Percentiles rank a stretch among this genome's conserved stretches.
Conservation (phyloP, 2,329 filamentous ascomycete species). For the Apiospora kogelbergensis region DNA sequence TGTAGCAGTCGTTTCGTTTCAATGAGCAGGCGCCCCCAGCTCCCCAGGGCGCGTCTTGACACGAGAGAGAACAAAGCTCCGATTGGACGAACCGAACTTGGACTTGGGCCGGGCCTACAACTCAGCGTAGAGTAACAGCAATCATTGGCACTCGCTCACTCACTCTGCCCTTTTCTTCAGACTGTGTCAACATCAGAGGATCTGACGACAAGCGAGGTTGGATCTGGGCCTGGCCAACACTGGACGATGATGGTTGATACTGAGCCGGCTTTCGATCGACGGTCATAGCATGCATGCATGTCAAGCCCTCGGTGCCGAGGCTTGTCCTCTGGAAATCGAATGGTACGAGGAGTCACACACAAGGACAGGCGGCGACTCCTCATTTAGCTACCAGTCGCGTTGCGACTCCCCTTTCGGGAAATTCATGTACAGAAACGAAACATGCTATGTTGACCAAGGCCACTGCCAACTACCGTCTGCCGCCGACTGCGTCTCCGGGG, state of each 20-base stretch:
- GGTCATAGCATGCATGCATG: background rate
- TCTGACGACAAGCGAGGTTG: background rate
- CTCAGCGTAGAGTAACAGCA: background rate
- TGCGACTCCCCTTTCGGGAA: background rate
- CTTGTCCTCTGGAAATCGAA: background rate
- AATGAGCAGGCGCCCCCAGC: background rate
- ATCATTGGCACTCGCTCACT: background rate
- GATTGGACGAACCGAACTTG: constrained; percentile 1
- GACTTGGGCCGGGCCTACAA: background rate
- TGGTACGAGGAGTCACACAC: background rate
- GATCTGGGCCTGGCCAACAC: background rate
- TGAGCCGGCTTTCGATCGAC: background rate
- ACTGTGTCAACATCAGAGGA: background rate
- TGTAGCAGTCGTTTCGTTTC: constrained; percentile 4
- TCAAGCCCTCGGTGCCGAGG: background rate
- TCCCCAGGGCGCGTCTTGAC: background rate
- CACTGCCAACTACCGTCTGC: too few relatives aligned
- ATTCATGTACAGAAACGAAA: background rate
- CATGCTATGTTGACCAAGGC: background rate
- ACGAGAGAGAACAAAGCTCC: background rate
- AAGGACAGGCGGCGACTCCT: background rate
- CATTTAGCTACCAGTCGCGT: background rate
- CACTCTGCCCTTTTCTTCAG: background rate
- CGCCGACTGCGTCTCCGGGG: background rate
- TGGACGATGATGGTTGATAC: background rate